Conservation (phyloP, 163 green algal genomes). For the Scenedesmus sp. region DNA sequence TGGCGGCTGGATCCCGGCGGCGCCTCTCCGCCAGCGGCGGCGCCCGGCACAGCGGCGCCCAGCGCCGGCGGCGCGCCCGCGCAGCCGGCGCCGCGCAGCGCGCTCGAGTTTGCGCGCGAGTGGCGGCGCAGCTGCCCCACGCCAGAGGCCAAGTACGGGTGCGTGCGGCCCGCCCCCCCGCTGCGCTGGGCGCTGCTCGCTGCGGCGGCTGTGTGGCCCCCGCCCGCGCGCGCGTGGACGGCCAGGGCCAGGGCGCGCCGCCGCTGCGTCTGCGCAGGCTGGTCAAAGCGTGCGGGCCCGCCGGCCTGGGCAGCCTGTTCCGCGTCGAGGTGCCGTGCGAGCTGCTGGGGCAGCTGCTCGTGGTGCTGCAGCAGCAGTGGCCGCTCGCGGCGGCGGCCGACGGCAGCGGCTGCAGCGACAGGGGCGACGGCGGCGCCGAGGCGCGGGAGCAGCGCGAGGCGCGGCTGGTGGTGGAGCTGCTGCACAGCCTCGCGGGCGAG, state of each 20-base stretch:
- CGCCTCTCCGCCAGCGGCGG: background rate
- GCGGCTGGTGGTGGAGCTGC: conserved; percentile 45
- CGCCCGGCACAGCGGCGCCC: background rate
- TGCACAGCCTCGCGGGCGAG: conserved; percentile 44
- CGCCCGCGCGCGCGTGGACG: too few species aligned
- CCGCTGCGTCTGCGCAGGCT: conserved; percentile 29
- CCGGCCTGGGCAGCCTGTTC: conserved; percentile 48
- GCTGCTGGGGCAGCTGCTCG: conserved; percentile 52
- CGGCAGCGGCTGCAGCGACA: conserved; percentile 30
- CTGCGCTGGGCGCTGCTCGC: background rate
- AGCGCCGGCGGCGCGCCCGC: background rate
- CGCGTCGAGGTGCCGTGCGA: conserved; percentile 52
- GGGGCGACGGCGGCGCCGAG: conserved; percentile 37
- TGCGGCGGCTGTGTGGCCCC: background rate
- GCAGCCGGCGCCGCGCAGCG: conserved; percentile 5
- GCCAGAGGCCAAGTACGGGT: conserved; percentile 57
- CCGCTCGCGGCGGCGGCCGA: conserved; percentile 44
- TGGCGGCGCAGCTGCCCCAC: conserved; percentile 56
- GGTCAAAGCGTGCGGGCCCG: conserved; percentile 50
- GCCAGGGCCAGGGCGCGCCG: too few species aligned
- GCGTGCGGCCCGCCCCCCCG: background rate
- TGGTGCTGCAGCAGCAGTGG: conserved; percentile 51
- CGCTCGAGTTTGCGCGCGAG: conserved; percentile 43
- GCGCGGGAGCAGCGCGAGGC: conserved; percentile 37
- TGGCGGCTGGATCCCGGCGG: conserved; percentile 17